Percentiles rank a stretch among this genome's conserved stretches.
These are phyloP conservation scores for Lasiosphaeria ovina DNA, from an alignment of 495 filamentous ascomycete genomes.

Conservation along the genomic window DNA sequence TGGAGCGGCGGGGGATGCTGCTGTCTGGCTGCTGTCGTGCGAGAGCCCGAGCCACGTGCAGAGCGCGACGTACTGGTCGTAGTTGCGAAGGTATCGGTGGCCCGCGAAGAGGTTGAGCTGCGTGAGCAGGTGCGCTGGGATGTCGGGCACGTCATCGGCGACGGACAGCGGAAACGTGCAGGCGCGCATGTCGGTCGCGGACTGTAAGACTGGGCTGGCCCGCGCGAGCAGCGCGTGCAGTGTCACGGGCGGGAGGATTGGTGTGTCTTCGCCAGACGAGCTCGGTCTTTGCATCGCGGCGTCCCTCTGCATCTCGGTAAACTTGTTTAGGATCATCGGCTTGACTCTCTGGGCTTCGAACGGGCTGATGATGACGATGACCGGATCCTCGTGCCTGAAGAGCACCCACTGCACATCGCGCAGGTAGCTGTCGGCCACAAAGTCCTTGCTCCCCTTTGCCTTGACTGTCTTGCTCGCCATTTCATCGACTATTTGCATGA, in stretches of 20 bases:
- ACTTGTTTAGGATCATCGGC: too few species aligned
- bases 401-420: constrained; percentile 62
- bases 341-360: constrained; percentile 47
- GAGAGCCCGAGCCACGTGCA: constrained; percentile 55
- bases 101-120: constrained; percentile 68
- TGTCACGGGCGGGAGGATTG: constrained; percentile 28
- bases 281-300: constrained; percentile 39
- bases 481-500: constrained; percentile 55
- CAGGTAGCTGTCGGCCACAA: constrained; percentile 48
- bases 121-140: constrained; percentile 27
- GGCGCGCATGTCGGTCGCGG: constrained; percentile 50
- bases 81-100: constrained; percentile 58
- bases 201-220: constrained; percentile 37
- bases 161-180: constrained; percentile 35
- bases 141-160: constrained; percentile 7
- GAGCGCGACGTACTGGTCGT: constrained; percentile 50
- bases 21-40: constrained; percentile 14
- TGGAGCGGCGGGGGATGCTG: constrained; percentile 26
- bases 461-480: constrained; percentile 50
- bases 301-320: constrained; percentile 21
- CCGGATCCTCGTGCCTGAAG: constrained; percentile 41
- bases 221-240: constrained; percentile 62
- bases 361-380: constrained; percentile 59
- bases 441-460: not conserved
- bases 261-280: constrained; percentile 25